Percentiles rank a stretch among this genome's conserved stretches.
Conservation (phyloP, 164 flowering plant species). For the Tetrastigma voinierianum region DNA sequence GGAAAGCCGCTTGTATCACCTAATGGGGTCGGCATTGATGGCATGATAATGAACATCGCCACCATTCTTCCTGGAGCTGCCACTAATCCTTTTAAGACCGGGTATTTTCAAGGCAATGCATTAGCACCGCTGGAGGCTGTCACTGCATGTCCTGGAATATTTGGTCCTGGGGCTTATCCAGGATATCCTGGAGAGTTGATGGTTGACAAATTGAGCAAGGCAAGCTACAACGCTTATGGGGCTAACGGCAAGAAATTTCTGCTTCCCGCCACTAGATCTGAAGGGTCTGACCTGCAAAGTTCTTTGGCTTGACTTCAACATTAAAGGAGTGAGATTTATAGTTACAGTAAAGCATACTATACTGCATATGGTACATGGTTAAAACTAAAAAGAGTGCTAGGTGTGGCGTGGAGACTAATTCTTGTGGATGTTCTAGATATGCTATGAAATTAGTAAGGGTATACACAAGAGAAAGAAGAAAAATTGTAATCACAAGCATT, state of each 20-base stretch:
- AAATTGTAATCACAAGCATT: no score
- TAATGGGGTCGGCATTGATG: slow-evolving; percentile 33
- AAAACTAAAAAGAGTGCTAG: no score
- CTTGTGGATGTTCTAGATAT: no score
- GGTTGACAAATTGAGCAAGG: slow-evolving; percentile 23
- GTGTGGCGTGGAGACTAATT: no score
- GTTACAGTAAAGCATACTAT: no score
- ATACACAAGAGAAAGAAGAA: no score
- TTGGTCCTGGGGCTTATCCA: slow-evolving; percentile 36
- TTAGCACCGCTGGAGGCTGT: slow-evolving; percentile 39
- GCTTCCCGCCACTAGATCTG: slow-evolving; percentile 41
- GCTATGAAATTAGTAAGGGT: no score
- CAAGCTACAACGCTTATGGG: slow-evolving; percentile 34
- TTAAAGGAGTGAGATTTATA: no score
- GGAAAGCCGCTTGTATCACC: slow-evolving; percentile 31
- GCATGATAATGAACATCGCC: slow-evolving; percentile 41
- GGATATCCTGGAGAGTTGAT: slow-evolving; percentile 38
- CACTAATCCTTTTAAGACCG: slow-evolving; percentile 38
- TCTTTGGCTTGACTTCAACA: slow-evolving; percentile 7
- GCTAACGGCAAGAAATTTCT: slow-evolving; percentile 26
- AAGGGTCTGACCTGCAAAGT: slow-evolving; percentile 22
- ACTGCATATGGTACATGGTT: no score
- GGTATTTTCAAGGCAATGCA: slow-evolving; percentile 35
- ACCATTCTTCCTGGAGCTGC: slow-evolving; percentile 39
- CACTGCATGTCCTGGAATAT: slow-evolving; percentile 37